Evolutionary conservation across 2,329 filamentous ascomycete species (phyloP).

Genomic region (Cryoendolithus antarcticus): DNA sequence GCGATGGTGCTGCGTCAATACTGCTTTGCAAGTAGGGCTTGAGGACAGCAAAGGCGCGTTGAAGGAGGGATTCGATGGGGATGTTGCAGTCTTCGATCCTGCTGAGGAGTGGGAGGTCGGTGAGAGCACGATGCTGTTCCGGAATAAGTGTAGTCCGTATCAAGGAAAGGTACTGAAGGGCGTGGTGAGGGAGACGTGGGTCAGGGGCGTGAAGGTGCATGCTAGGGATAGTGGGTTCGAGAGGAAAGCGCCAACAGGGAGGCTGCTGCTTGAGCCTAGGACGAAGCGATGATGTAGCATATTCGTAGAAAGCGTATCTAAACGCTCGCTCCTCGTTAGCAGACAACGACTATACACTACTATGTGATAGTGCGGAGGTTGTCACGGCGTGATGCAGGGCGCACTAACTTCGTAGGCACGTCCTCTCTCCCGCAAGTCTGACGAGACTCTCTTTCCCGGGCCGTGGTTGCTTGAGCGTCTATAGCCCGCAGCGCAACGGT

Average conservation of each 20-base stretch:
- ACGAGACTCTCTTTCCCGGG: too few species aligned
- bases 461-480: too few species aligned
- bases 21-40: conserved; percentile 77
- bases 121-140: conserved; percentile 74
- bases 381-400: too few species aligned
- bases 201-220: conserved; percentile 64
- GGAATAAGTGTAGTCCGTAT: conserved; percentile 86
- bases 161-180: conserved; percentile 68
- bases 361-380: too few species aligned
- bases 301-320: too few species aligned
- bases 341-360: too few species aligned
- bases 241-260: conserved; percentile 43
- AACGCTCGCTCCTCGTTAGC: too few species aligned
- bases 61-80: conserved; percentile 71
- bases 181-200: conserved; percentile 73
- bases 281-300: conserved; percentile 12
- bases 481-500: too few species aligned
- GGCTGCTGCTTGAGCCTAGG: conserved; percentile 40
- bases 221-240: conserved; percentile 50
- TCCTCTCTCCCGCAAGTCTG: too few species aligned
- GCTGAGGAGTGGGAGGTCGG: conserved; percentile 56
- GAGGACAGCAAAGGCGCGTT: conserved; percentile 69
- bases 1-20: conserved; percentile 73
- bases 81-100: conserved; percentile 91
- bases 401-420: too few species aligned